Base-by-base conservation (phyloP, 805 yeast genomes). In the Lipomyces anomalus region DNA sequence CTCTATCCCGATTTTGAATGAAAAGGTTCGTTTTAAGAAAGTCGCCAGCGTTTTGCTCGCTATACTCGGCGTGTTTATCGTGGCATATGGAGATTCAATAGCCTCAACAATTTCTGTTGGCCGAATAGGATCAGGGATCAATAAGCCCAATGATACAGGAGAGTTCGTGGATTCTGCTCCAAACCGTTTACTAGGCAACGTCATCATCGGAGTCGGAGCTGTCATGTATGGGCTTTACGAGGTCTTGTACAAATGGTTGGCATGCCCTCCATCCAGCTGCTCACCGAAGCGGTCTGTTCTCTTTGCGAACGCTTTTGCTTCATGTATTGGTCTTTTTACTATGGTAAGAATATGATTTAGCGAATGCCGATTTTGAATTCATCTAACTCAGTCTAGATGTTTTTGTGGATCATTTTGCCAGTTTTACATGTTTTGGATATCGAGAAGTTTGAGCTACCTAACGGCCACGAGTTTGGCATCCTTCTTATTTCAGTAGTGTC, bases 261-360 rank as follows among this genome's bases (percentile, higher is more conserved):
- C 80, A 11, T 85, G 95, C 61, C 84, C 90, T 7, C 89, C 94
- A 0, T 67, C 72, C 1, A 76, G 76, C 47, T 80, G 78, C 4
- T 66, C 74, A 0, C 73, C 84, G 0, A 73, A 81, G 55, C 73
- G 87, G 56, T 89, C 86, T 57, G 81, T 86, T 47, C 75, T 87
- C 1, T 87, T 86, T 64, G 84, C 95, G 16, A 84, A 82, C 60
- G 81, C 82, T 42, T 71, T 81, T 22, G 88, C 85, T 71, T 75
- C 82, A 0, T 56, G 76, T 22, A 69, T 86, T 43, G 95, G 95
- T 0, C 29, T 74, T 2, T 70, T 69, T 50, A 82, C 89, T 0
- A 56, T 75, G 24, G 13, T n/a, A n/a, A n/a, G n/a, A n/a, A n/a
- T n/a, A n/a, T n/a, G n/a, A n/a, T n/a, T n/a, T n/a, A n/a, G n/a